Base-by-base conservation (phyloP, 73 alveolate species). In the Paramecium sexaurelia region DNA sequence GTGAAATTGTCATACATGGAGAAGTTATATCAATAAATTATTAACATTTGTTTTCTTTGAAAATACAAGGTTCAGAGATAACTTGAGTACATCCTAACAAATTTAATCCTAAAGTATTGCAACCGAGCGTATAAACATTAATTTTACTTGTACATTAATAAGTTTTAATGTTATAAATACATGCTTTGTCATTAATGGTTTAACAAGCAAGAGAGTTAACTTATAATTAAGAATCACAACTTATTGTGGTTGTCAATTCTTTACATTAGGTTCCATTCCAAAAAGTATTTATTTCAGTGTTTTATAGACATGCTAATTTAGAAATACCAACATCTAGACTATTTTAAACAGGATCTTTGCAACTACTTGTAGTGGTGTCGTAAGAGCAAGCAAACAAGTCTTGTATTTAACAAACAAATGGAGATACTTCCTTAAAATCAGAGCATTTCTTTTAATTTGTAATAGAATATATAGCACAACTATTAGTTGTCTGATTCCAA, bases 381-480 rank as follows among this genome's bases (percentile, higher is more conserved):
- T 61, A 61, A 26, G 26, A 10, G 11, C 83, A 61, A 61, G 83
- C 83, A 29, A 32, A 24, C 2, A 29, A 11, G 3, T 41, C 26
- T 61, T 61, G 26, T 2, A 61, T 61, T 61, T 61, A 29, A 61
- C 83, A 61, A 61, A 61, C 83, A 61, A 29, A 61, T 10, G 83
- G 83, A 11, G 83, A 61, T 3, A 61, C 83, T 61, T 61, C 20
- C 9, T 9, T 61, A 61, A 61, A 61, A 61, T 61, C 83, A 29
- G 83, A 61, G 26, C 83, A 61, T 61, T 61, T 61, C 26, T 11
- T 29, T 29, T 61, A 45, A 61, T 61, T 61, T 11, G 83, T 29
- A 3, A 19, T 11, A 26, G 0, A 26, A 6, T 61, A 32, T 61
- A 7, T 24, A 26, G 26, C 47, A 61, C 43, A 29, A 11, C 19